phyloP scores from a whole-genome alignment of 192 early-diverging fungal species.

The Coemansia furcata region DNA sequence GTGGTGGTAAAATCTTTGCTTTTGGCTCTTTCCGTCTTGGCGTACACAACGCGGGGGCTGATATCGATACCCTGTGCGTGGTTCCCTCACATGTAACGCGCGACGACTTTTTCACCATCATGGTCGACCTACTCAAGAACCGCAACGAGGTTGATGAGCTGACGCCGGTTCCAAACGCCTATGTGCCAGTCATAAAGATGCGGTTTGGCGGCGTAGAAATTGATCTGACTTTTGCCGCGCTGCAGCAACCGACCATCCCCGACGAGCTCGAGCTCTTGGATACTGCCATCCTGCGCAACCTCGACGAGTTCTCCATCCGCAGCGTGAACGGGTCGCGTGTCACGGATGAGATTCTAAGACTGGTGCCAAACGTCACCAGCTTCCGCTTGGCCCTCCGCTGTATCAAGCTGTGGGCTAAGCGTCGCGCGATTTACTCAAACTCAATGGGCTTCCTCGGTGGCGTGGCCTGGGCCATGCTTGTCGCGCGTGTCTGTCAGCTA shows the following conservation, averaged over 20 bases:
- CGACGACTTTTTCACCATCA: constrained; percentile 89
- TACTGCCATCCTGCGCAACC: constrained; percentile 77
- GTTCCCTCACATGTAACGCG: constrained; percentile 84
- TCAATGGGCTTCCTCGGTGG: constrained; percentile 98
- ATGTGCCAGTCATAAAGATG: constrained; percentile 95
- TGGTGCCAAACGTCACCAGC: constrained; percentile 86
- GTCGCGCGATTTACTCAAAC: constrained; percentile 91
- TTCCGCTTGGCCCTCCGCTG: constrained; percentile 91
- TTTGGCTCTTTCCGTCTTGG: constrained; percentile 96
- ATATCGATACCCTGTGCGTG: constrained; percentile 98
- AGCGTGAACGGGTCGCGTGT: constrained; percentile 95
- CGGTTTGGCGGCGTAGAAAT: constrained; percentile 88
- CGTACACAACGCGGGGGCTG: constrained; percentile 90
- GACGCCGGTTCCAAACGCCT: constrained; percentile 82
- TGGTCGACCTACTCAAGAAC: constrained; percentile 83
- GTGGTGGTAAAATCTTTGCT: constrained; percentile 95
- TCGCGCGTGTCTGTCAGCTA: constrained; percentile 91
- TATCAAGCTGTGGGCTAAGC: constrained; percentile 97
- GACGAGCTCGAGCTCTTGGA: constrained; percentile 85
- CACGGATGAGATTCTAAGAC: constrained; percentile 90
- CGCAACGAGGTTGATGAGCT: constrained; percentile 84
- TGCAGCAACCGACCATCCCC: constrained; percentile 72
- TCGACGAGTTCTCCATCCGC: constrained; percentile 86
- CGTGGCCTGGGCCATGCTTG: constrained; percentile 97
- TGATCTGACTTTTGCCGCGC: constrained; percentile 88